These are phyloP conservation scores for Daldinia childiae DNA, from an alignment of 495 filamentous ascomycete species.

Conservation along the genomic window DNA sequence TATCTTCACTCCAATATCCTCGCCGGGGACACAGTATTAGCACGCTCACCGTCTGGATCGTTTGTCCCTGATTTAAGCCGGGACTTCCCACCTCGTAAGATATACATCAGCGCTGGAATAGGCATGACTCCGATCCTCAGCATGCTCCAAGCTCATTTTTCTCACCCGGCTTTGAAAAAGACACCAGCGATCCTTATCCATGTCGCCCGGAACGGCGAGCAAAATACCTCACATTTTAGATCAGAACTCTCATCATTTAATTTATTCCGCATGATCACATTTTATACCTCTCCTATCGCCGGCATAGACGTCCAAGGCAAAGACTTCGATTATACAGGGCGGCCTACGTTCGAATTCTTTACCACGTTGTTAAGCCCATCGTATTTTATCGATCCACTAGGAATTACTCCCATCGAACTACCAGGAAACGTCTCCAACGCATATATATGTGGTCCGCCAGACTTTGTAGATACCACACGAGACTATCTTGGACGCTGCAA, in stretches of 20 bases:
- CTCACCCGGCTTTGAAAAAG: neutral
- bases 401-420: neutral
- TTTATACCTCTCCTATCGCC: neutral
- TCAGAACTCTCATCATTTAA: neutral
- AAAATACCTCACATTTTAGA: neutral
- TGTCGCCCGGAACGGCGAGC: neutral
- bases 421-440: neutral
- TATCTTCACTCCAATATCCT: neutral
- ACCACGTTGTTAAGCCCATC: neutral
- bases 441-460: neutral
- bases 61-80: neutral
- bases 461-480: neutral
- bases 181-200: neutral
- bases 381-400: neutral
- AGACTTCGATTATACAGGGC: neutral
- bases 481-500: neutral
- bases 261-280: neutral
- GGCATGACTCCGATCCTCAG: neutral
- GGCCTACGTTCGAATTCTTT: neutral
- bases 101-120: conserved; percentile 2
- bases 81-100: neutral
- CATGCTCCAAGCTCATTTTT: neutral
- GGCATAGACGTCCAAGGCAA: neutral
- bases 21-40: neutral
- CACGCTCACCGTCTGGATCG: neutral